Conservation (phyloP, 2,329 filamentous ascomycete genomes). For the Apiospora aurea region DNA sequence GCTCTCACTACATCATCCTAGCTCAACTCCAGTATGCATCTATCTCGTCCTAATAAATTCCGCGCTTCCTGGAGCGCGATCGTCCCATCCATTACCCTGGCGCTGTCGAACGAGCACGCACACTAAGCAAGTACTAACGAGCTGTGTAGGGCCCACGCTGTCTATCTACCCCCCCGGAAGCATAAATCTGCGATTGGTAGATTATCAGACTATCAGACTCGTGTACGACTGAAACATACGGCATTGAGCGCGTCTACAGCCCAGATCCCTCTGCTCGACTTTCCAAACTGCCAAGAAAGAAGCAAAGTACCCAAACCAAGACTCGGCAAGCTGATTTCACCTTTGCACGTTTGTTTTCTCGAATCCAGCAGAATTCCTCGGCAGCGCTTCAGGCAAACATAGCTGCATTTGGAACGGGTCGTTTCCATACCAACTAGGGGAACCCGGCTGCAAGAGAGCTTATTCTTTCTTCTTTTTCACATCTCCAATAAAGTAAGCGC, state of each 20-base stretch:
- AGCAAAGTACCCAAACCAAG: constrained; percentile 15
- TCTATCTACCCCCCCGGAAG: not conserved
- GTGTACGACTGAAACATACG: not conserved
- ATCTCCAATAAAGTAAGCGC: constrained; percentile 17
- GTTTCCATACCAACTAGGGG: constrained; percentile 8
- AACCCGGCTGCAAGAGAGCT: constrained; percentile 7
- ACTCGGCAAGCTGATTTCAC: constrained; percentile 19
- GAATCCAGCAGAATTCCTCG: not conserved
- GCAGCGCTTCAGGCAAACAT: constrained; percentile 10
- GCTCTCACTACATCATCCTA: constrained; percentile 19
- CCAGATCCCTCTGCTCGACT: not conserved
- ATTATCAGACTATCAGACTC: not conserved
- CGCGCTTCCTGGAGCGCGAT: constrained; percentile 7
- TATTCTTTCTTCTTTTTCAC: not conserved
- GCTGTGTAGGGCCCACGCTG: constrained; percentile 11
- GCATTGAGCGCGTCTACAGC: constrained; percentile 4
- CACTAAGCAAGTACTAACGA: constrained; percentile 22
- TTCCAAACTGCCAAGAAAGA: constrained; percentile 7
- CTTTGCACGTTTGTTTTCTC: constrained; percentile 10
- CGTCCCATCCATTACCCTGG: constrained; percentile 20
- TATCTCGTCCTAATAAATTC: constrained; percentile 20
- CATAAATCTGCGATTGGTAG: constrained; percentile 2
- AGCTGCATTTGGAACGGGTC: constrained; percentile 18
- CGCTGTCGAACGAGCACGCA: not conserved
- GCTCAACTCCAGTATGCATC: constrained; percentile 21